These are phyloP conservation scores for Paramecium sexaurelia DNA, from an alignment of 73 alveolate species.

Conservation along the genomic window DNA sequence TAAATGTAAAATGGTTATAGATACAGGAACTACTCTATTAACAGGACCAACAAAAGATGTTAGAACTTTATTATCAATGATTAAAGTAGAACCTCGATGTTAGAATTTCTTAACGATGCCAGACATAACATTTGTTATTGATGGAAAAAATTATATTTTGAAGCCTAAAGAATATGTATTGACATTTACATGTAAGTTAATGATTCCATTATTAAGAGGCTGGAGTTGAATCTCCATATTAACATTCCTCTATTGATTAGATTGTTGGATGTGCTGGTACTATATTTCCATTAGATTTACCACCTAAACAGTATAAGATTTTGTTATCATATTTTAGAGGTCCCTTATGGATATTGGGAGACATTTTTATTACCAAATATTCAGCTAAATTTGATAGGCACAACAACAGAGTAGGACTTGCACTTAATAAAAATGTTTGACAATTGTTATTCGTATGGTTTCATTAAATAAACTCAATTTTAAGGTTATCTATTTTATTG, in stretches of 20 bases:
- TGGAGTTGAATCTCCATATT: conserved; percentile 42
- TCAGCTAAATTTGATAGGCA: conserved; percentile 77
- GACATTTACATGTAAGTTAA: not conserved
- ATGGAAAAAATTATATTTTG: conserved; percentile 59
- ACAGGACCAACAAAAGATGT: conserved; percentile 70
- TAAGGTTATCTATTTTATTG: too few species aligned
- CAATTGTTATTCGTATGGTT: not conserved
- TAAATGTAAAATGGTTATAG: conserved; percentile 62
- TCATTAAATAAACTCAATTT: too few species aligned
- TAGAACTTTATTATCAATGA: conserved; percentile 50
- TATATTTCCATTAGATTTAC: conserved; percentile 27
- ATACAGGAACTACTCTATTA: conserved; percentile 70
- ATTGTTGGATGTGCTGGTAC: conserved; percentile 54
- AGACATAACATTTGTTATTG: conserved; percentile 65
- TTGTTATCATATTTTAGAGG: not conserved
- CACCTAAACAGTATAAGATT: not conserved
- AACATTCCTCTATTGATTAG: conserved; percentile 32
- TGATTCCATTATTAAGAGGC: not conserved
- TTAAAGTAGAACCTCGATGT: conserved; percentile 54
- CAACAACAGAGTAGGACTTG: conserved; percentile 79
- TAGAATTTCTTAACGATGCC: conserved; percentile 48
- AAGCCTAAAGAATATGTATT: conserved; percentile 66
- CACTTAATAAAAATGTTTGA: not conserved
- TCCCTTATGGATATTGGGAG: conserved; percentile 74
- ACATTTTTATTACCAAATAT: conserved; percentile 76